Conservation (phyloP, 2,329 filamentous ascomycete species). For the Aspergillus piperis region DNA sequence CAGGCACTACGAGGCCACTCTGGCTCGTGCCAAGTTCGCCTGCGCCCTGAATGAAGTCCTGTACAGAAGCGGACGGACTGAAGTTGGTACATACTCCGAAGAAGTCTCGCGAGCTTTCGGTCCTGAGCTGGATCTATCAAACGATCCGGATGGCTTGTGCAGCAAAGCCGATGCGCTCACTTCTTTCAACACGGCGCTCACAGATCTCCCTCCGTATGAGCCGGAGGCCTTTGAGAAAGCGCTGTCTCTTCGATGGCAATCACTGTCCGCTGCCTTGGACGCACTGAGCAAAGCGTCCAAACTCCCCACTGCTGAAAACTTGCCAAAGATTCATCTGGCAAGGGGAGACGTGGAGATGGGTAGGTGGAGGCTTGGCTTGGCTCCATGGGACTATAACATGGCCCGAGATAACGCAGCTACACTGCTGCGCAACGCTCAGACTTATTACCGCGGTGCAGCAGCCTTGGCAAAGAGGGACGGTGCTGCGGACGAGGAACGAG, state of each 20-base stretch:
- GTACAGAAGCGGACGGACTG: conserved; percentile 54
- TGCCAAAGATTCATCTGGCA: conserved; percentile 55
- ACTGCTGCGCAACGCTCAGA: conserved; percentile 58
- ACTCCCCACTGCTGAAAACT: conserved; percentile 51
- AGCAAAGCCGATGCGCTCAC: conserved; percentile 60
- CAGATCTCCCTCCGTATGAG: conserved; percentile 34
- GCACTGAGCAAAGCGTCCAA: conserved; percentile 55
- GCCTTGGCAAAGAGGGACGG: conserved; percentile 45
- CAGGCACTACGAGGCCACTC: conserved; percentile 53
- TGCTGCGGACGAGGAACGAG: conserved; percentile 44
- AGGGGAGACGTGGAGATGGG: conserved; percentile 59
- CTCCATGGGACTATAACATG: conserved; percentile 45
- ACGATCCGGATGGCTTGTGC: conserved; percentile 53
- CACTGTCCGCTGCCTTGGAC: conserved; percentile 54
- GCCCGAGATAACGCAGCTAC: conserved; percentile 49
- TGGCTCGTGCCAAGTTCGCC: conserved; percentile 60
- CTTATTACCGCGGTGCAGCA: conserved; percentile 58
- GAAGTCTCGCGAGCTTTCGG: conserved; percentile 46
- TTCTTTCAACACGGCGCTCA: conserved; percentile 53
- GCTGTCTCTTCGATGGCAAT: conserved; percentile 52
- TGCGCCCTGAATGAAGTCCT: conserved; percentile 58
- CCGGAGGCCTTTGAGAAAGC: conserved; percentile 33
- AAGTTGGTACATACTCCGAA: conserved; percentile 55
- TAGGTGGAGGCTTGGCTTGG: conserved; percentile 53
- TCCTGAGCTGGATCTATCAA: conserved; percentile 42